These are phyloP conservation scores for Flagelloscypha sp. DNA, from an alignment of 768 basidiomycete species.

Conservation along the genomic window DNA sequence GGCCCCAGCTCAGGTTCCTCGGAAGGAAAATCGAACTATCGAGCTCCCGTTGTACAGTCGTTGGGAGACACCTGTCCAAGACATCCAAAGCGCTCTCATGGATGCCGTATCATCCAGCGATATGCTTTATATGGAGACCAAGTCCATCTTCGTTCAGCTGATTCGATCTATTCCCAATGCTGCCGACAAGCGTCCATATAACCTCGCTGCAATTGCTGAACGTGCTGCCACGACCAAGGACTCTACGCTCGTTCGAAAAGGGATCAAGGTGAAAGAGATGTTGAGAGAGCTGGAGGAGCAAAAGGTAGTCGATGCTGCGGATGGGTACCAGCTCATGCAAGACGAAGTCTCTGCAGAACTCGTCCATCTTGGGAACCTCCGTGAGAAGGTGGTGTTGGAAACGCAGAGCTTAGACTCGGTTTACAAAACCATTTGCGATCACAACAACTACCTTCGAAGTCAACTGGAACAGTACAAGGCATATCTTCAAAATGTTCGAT, in stretches of 20 bases:
- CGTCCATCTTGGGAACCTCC: slow-evolving; percentile 89
- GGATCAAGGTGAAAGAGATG: slow-evolving; percentile 99
- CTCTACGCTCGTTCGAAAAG: slow-evolving; percentile 87
- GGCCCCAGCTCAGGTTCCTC: slow-evolving; percentile 93
- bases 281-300: slow-evolving; percentile 89
- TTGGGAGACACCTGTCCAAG: slow-evolving; percentile 99
- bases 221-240: slow-evolving; percentile 97
- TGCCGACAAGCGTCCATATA: slow-evolving; percentile 80
- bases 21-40: slow-evolving; percentile 94
- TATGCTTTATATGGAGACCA: slow-evolving; percentile 99
- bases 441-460: slow-evolving; percentile 92
- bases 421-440: slow-evolving; percentile 99
- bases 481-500: slow-evolving; percentile 93
- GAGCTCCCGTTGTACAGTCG: slow-evolving; percentile 91
- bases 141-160: slow-evolving; percentile 97
- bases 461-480: slow-evolving; percentile 99
- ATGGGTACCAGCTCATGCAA: slow-evolving; percentile 92
- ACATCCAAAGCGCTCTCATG: slow-evolving; percentile 93
- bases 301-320: slow-evolving; percentile 71
- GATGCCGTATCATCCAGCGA: slow-evolving; percentile 95
- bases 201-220: slow-evolving; percentile 84
- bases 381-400: slow-evolving; percentile 92
- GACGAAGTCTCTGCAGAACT: slow-evolving; percentile 96
- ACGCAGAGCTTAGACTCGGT: slow-evolving; percentile 91
- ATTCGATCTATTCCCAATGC: slow-evolving; percentile 88